phyloP scores from a whole-genome alignment of 352 stramenopile species.

The Globisporangium rhizosaccharum region DNA sequence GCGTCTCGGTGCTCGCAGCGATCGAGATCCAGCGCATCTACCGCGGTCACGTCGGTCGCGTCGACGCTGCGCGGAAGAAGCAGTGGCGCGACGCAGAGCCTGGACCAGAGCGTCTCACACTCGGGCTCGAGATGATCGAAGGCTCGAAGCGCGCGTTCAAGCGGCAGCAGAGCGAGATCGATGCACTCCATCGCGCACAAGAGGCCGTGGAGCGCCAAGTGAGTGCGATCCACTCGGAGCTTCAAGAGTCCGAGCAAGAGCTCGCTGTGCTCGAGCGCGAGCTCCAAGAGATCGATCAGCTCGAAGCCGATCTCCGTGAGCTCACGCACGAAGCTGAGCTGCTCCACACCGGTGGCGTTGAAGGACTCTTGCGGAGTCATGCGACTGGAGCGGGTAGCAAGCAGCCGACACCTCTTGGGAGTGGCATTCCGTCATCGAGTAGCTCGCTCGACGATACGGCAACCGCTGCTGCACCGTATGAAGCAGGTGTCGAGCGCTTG shows the following conservation, averaged over 20 bases:
- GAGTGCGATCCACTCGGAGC: constrained; percentile 85
- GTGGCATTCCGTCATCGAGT: constrained; percentile 27
- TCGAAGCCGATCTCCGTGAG: constrained; percentile 86
- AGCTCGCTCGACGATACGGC: no score
- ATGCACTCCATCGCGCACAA: constrained; percentile 89
- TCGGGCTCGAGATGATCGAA: constrained; percentile 90
- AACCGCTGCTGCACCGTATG: constrained; percentile 23
- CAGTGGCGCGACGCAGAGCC: constrained; percentile 85
- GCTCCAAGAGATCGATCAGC: constrained; percentile 90
- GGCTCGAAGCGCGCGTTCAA: constrained; percentile 91
- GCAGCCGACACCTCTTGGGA: constrained; percentile 36
- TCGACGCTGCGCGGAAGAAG: constrained; percentile 56
- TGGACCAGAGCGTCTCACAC: constrained; percentile 83
- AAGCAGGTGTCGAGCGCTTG: constrained; percentile 35
- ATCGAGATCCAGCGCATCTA: constrained; percentile 90
- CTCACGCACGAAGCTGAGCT: constrained; percentile 90
- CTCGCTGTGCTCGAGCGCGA: constrained; percentile 87
- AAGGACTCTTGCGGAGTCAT: constrained; percentile 33
- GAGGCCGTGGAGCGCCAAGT: constrained; percentile 86
- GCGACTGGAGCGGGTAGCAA: constrained; percentile 8
- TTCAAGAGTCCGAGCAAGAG: constrained; percentile 89
- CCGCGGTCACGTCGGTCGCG: constrained; percentile 75
- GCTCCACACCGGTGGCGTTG: constrained; percentile 60
- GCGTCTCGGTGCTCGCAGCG: constrained; percentile 71
- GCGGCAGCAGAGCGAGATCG: constrained; percentile 89